phyloP scores from a whole-genome alignment of 805 yeast genomes.

The Candida takata region DNA sequence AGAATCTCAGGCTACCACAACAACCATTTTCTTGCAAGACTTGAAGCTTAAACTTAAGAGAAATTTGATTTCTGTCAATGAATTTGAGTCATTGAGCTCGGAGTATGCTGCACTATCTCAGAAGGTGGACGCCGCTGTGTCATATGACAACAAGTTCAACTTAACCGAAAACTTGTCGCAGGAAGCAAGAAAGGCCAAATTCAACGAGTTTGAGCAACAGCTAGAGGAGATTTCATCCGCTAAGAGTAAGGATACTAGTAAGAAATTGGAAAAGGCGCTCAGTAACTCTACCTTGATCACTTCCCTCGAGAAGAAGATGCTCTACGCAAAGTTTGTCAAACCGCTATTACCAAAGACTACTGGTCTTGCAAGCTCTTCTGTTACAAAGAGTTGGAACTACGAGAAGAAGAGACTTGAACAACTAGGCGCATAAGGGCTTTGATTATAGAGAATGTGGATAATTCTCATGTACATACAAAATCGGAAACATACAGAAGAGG shows the following conservation, averaged over 20 bases:
- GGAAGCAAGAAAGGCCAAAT: conserved; percentile 25
- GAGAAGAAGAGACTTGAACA: conserved; percentile 43
- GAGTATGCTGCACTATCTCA: conserved; percentile 30
- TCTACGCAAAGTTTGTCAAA: conserved; percentile 39
- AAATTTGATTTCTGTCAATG: conserved; percentile 24
- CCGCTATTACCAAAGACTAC: conserved; percentile 46
- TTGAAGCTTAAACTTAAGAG: conserved; percentile 23
- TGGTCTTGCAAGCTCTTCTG: conserved; percentile 37
- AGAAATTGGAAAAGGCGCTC: conserved; percentile 37
- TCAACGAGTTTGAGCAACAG: conserved; percentile 19
- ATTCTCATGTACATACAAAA: background rate
- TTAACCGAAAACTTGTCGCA: conserved; percentile 33
- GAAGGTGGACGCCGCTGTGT: conserved; percentile 37
- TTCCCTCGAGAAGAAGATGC: conserved; percentile 30
- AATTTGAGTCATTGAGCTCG: conserved; percentile 21
- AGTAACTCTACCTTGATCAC: conserved; percentile 25
- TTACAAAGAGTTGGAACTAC: conserved; percentile 57
- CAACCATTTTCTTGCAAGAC: conserved; percentile 41
- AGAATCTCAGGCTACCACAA: conserved; percentile 56
- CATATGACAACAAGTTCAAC: conserved; percentile 39
- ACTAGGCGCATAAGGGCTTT: conserved; percentile 4
- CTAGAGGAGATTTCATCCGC: conserved; percentile 13
- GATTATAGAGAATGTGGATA: too few relatives aligned
- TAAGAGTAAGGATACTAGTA: conserved; percentile 25
- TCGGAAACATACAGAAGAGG: too few relatives aligned